phyloP scores from a whole-genome alignment of 2,329 filamentous ascomycete species.

The Exophiala oligosperma region DNA sequence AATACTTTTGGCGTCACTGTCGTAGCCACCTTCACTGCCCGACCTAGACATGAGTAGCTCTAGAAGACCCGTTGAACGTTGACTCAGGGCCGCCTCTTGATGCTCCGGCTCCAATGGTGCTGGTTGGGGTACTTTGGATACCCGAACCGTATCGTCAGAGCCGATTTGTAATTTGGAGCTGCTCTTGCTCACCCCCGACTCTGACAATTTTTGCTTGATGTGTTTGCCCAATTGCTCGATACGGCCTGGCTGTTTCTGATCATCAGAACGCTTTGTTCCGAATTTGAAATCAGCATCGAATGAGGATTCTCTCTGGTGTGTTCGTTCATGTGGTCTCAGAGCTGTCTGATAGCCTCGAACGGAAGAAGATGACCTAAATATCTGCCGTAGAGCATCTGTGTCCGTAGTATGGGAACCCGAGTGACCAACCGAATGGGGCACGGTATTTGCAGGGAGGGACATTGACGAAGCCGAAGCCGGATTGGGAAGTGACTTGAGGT shows the following conservation, averaged over 20 bases:
- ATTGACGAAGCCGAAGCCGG: constrained; percentile 20
- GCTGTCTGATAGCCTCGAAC: constrained; percentile 26
- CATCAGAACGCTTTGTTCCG: constrained; percentile 1
- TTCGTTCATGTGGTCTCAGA: constrained; percentile 6
- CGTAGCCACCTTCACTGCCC: constrained; percentile 27
- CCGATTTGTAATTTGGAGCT: constrained; percentile 14
- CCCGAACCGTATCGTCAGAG: constrained; percentile 3
- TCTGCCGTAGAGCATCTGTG: constrained; percentile 17
- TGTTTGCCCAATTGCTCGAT: constrained; percentile 23
- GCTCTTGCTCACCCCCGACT: constrained; percentile 24
- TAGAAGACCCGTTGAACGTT: constrained; percentile 23
- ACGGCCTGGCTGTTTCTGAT: constrained; percentile 15
- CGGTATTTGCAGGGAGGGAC: constrained; percentile 10
- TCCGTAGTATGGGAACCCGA: constrained; percentile 13
- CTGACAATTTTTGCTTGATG: constrained; percentile 29
- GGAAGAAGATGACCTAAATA: constrained; percentile 26
- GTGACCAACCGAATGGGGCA: constrained; percentile 17
- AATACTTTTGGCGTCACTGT: constrained; percentile 30
- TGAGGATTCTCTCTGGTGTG: constrained; percentile 11
- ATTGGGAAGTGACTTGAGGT: constrained; percentile 12
- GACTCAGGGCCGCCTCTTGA: constrained; percentile 15
- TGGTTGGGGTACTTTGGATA: not conserved
- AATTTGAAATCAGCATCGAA: constrained; percentile 22
- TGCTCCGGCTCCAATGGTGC: not conserved
- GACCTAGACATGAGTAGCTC: constrained; percentile 26